Base-by-base conservation (phyloP, 306 rosid species). In the Rosa persica region DNA sequence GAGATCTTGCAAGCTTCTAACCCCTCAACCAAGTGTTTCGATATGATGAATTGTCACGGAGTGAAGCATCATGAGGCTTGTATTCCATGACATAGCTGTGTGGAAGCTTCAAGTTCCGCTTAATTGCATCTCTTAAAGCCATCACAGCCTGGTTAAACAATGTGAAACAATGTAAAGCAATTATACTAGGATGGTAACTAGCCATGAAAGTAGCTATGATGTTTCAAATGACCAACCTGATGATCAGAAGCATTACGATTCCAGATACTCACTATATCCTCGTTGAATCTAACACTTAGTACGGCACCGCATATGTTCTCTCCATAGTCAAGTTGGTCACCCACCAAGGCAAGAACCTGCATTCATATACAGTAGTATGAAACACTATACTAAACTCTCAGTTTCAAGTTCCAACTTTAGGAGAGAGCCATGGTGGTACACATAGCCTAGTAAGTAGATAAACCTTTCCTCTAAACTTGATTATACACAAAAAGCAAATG, bases 21-120 rank as follows among this genome's bases (percentile, higher is more conserved):
- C 98, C 98, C 81, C 93, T 86, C 94, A 94, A 87, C 98, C 98
- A 92, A 61, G 98, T 90, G 87, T 94, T 94, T 77, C 98, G 86
- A 84, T 92, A 94, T 39, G 97, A 94, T 27, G 98, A 92, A 80
- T 94, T 90, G 84, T 94, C 98, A 22, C 92, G 90, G 81, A 94
- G 88, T 48, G 97, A 94, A 6, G 98, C 97, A 42, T 94, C 95
- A 34, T 90, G 97, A 22, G 95, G 92, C 89, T 92, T 94, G 90
- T 94, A 94, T 83, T 90, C 98, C 98, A 92, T 89, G 51, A 94
- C 87, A 74, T 94, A 94, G 85, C 93, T 73, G n/a, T 89, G 92
- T 38, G 97, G 97, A 80, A 94, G 97, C 89, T 94, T 94, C 9
- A 94, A 60, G 90, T 92, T 94, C 42, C 93, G 91, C 86, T 94